A percentile compares a stretch with the other conserved stretches of the same genome.
Evolutionary conservation across 768 basidiomycete genomes (phyloP).

Genomic region (Boletus sensibilis): DNA sequence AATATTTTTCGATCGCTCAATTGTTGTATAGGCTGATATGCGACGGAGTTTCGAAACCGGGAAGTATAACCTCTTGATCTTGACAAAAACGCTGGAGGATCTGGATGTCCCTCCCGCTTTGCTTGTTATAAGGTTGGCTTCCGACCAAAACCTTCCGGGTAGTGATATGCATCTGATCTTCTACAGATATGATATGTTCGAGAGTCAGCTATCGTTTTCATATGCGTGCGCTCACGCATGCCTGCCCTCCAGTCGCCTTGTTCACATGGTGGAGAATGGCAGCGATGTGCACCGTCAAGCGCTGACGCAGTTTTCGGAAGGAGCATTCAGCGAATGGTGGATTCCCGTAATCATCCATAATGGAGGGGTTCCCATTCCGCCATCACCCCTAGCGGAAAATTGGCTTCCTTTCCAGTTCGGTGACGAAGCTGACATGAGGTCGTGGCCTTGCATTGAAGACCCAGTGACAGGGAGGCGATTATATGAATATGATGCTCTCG

Average conservation of each 20-base stretch:
- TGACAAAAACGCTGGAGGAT: slow-evolving; percentile 59
- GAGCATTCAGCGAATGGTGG: slow-evolving; percentile 50
- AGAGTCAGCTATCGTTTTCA: slow-evolving; percentile 61
- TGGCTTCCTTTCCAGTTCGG: slow-evolving; percentile 46
- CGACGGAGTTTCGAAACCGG: slow-evolving; percentile 52
- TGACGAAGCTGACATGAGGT: slow-evolving; percentile 36
- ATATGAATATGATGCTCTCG: slow-evolving; percentile 55
- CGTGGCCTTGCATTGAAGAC: slow-evolving; percentile 49
- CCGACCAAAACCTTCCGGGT: neutral
- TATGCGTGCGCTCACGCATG: slow-evolving; percentile 49
- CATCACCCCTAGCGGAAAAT: slow-evolving; percentile 40
- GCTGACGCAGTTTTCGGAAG: slow-evolving; percentile 43
- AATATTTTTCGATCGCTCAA: slow-evolving; percentile 4
- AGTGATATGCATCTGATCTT: slow-evolving; percentile 10
- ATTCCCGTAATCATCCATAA: slow-evolving; percentile 41
- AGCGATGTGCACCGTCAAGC: slow-evolving; percentile 56
- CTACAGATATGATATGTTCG: slow-evolving; percentile 43
- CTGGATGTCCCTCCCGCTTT: slow-evolving; percentile 56
- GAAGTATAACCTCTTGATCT: slow-evolving; percentile 61
- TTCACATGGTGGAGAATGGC: slow-evolving; percentile 63
- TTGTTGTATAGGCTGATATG: slow-evolving; percentile 42
- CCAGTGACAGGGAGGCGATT: slow-evolving; percentile 62
- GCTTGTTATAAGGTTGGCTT: slow-evolving; percentile 59
- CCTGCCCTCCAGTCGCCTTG: slow-evolving; percentile 49
- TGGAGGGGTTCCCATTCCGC: slow-evolving; percentile 42